Evolutionary conservation across 441 rosid species (phyloP).

Genomic region (Geranium incanum): DNA sequence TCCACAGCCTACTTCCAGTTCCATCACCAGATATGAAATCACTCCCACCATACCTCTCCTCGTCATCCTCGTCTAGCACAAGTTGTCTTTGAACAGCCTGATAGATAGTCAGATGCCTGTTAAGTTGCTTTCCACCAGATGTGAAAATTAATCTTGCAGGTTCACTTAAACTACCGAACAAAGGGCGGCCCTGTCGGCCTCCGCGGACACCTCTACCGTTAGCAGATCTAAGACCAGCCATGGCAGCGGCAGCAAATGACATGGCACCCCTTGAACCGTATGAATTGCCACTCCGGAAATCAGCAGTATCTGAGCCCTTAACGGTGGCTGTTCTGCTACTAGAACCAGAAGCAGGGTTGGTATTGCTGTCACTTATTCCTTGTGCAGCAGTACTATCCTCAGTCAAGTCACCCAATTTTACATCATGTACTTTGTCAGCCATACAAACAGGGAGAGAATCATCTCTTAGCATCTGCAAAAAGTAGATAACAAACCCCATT

Average conservation of each 20-base stretch:
- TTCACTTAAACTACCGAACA: constrained; percentile 60
- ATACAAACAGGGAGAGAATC: constrained; percentile 88
- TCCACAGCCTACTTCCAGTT: constrained; percentile 84
- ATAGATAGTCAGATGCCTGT: constrained; percentile 89
- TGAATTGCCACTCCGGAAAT: constrained; percentile 57
- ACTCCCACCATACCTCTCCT: constrained; percentile 74
- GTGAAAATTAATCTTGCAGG: constrained; percentile 78
- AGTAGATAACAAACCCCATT: constrained; percentile 12
- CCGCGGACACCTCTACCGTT: constrained; percentile 93
- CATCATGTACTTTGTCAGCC: constrained; percentile 95
- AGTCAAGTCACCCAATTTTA: constrained; percentile 73
- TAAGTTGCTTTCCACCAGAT: constrained; percentile 87
- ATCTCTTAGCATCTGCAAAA: constrained; percentile 71
- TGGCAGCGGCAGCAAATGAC: constrained; percentile 97
- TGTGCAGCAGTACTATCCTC: constrained; percentile 53
- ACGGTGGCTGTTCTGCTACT: constrained; percentile 67
- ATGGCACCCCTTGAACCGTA: constrained; percentile 89
- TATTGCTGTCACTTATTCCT: constrained; percentile 51
- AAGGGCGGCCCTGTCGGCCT: constrained; percentile 79
- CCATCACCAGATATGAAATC: constrained; percentile 90
- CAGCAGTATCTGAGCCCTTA: constrained; percentile 71
- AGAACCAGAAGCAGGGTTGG: constrained; percentile 68
- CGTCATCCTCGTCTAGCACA: constrained; percentile 84
- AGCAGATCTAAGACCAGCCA: constrained; percentile 94
- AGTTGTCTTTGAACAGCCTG: constrained; percentile 97